A percentile compares a stretch with the other conserved stretches of the same genome.
Evolutionary conservation across 805 yeast genomes (phyloP).

Genomic region (Kodamaea fukazawae): DNA sequence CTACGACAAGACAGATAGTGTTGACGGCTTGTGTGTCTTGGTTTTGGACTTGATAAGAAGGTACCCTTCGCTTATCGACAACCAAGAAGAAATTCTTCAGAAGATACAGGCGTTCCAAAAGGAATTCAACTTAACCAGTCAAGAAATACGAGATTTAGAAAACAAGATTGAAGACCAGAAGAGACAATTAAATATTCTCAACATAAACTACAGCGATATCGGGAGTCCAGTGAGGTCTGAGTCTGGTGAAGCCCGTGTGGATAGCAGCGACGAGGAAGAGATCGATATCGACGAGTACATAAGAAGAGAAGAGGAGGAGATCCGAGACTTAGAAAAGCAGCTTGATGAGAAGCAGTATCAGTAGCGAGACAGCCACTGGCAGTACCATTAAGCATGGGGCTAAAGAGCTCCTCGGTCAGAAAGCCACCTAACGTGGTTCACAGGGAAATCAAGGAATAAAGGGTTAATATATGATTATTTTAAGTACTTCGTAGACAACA

Average conservation of each 20-base stretch:
- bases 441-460: no score
- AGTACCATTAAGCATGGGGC: no score
- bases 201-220: constrained; percentile 22
- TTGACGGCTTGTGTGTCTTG: constrained; percentile 44
- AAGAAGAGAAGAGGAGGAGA: constrained; percentile 44
- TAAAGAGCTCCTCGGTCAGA: no score
- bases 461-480: no score
- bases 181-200: constrained; percentile 35
- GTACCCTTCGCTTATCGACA: constrained; percentile 26
- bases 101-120: constrained; percentile 38
- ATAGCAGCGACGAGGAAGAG: constrained; percentile 16
- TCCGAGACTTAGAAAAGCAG: constrained; percentile 40
- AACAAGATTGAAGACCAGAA: constrained; percentile 43
- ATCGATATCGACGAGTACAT: constrained; percentile 40
- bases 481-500: no score
- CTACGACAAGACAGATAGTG: constrained; percentile 19
- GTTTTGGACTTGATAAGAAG: constrained; percentile 32
- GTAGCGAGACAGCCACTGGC: no score
- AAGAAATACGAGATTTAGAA: constrained; percentile 44
- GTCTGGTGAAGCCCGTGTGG: constrained; percentile 7
- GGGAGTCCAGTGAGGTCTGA: constrained; percentile 14
- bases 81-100: constrained; percentile 18
- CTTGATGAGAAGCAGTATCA: constrained; percentile 20
- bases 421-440: no score
- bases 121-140: constrained; percentile 33